Evolutionary conservation across 768 basidiomycete species (phyloP).

Genomic region (Trametes cinnabarina): DNA sequence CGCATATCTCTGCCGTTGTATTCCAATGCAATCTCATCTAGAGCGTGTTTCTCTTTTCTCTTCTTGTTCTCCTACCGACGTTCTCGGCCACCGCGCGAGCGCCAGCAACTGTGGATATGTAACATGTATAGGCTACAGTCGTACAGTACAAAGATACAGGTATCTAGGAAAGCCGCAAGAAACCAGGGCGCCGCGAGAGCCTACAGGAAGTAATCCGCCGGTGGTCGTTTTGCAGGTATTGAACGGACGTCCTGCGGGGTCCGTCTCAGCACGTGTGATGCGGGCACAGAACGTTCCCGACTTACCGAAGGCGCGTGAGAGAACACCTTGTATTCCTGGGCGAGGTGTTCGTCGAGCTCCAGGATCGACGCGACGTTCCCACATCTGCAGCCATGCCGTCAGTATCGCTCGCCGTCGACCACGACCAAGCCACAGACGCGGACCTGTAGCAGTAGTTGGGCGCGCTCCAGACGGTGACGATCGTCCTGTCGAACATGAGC

Average conservation of each 20-base stretch:
- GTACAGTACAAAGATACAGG: conserved; percentile 8
- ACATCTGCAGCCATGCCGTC: conserved; percentile 50
- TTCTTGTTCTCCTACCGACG: background rate
- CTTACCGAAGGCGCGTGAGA: conserved; percentile 82
- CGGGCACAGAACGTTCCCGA: conserved; percentile 14
- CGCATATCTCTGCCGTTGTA: conserved; percentile 4
- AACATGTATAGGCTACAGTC: conserved; percentile 8
- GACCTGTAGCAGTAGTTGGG: conserved; percentile 98
- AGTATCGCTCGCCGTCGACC: background rate
- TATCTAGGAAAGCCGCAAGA: background rate
- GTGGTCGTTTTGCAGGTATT: conserved; percentile 79
- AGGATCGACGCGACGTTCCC: conserved; percentile 96
- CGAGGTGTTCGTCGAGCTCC: conserved; percentile 88
- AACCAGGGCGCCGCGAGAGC: background rate
- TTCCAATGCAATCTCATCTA: conserved; percentile 13
- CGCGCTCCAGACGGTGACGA: conserved; percentile 98
- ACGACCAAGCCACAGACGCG: conserved; percentile 30
- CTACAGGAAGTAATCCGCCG: conserved; percentile 83
- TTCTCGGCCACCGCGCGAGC: too few species aligned
- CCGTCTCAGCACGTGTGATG: background rate
- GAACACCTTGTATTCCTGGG: conserved; percentile 96
- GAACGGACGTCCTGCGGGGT: conserved; percentile 78
- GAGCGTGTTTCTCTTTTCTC: background rate
- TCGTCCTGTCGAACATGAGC: conserved; percentile 92
- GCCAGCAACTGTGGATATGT: background rate